Evolutionary conservation across 2,329 filamentous ascomycete species (phyloP), one percentile per base, ranked within the genome.

Genomic region (Pseudogymnoascus sp.): DNA sequence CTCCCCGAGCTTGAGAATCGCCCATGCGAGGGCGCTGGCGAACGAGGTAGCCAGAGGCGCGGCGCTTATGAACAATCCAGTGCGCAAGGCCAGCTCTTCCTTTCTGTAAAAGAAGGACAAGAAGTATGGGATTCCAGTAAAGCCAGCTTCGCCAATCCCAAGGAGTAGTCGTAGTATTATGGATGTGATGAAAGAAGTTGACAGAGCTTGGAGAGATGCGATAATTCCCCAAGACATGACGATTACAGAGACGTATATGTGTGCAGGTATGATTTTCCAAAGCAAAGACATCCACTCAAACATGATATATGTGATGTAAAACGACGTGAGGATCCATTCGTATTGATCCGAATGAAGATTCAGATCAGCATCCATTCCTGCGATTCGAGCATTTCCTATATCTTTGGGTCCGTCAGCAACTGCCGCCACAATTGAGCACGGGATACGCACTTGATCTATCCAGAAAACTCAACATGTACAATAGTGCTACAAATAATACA

Each of bases 31-130:
- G 7, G 83, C 88, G 40, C 90, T 90, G 0, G 91, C 90, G 72
- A 96, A 93, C 1, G 87, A 88, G 44, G 90, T 95, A 1, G 91
- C 91, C 3, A 96, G 81, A 1, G 84, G 84, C 1, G 92, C 92
- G 67, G 95, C 93, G 69, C 90, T 92, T 62, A 97, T 87, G 75
- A 96, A 96, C 1, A 96, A 82, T 21, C 91, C 93, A 0, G 90
- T 95, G 38, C 93, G 81, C 65, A 95, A 88, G 0, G 93, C 93
- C 36, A 97, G 78, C 74, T 97, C 93, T 50, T 84, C 77, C 37
- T 83, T 75, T 69, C 80, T 82, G 73, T 83, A 88, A 73, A 88
- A 88, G 74, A 86, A 86, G 14, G 83, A 85, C 34, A 88, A 74
- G 67, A 87, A 88, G 64, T 85, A 84, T 0, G 85, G 85, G 38